Conservation (phyloP, 2,329 filamentous ascomycete species). For the Botrytis galanthina region DNA sequence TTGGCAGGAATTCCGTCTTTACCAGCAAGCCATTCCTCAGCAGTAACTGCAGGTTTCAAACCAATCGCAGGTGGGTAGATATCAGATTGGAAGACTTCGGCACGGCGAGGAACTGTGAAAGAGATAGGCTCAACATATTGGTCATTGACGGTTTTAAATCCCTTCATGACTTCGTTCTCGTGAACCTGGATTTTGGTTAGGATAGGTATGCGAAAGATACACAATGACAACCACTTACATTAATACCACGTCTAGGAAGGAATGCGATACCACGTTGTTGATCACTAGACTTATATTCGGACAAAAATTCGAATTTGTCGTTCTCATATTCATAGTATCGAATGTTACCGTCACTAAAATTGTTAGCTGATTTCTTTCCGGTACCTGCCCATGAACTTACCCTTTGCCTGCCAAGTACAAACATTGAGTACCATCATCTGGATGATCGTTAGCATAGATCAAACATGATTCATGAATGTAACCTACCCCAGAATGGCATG, state of each 20-base stretch:
- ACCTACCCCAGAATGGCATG: constrained; percentile 94
- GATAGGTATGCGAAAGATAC: constrained; percentile 7
- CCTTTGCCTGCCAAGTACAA: constrained; percentile 97
- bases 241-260: constrained; percentile 90
- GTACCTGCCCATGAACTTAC: constrained; percentile 50
- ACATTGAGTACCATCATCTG: constrained; percentile 87
- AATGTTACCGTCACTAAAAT: constrained; percentile 88
- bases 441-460: constrained; percentile 27
- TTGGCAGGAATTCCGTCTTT: constrained; percentile 83
- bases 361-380: constrained; percentile 21
- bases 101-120: constrained; percentile 91
- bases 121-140: constrained; percentile 93
- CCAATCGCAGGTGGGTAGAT: constrained; percentile 89
- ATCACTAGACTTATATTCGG: constrained; percentile 95
- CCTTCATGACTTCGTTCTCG: constrained; percentile 93
- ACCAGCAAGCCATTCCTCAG: constrained; percentile 80
- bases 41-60: constrained; percentile 73
- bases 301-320: constrained; percentile 96
- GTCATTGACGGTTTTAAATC: constrained; percentile 97
- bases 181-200: constrained; percentile 58
- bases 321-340: constrained; percentile 98
- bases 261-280: constrained; percentile 94
- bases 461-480: constrained; percentile 23
- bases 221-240: constrained; percentile 51
- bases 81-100: constrained; percentile 94